These are phyloP conservation scores for Aureobasidium zeae DNA, from an alignment of 2,329 filamentous ascomycete genomes.

Conservation along the genomic window DNA sequence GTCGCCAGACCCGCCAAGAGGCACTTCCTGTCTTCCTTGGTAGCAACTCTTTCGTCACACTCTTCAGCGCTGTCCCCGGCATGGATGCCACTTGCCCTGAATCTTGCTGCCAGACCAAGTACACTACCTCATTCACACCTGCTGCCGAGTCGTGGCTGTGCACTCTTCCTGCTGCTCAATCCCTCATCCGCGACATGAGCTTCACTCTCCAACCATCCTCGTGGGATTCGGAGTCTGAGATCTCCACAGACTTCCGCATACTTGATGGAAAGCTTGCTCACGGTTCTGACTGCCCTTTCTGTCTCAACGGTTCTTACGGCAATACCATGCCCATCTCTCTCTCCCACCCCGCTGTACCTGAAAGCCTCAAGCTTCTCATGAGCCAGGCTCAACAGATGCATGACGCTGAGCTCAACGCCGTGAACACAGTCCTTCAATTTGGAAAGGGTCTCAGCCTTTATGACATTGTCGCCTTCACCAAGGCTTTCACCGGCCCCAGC, in stretches of 20 bases:
- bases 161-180: conserved; percentile 1
- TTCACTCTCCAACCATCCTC: conserved; percentile 13
- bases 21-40: conserved; percentile 17
- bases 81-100: conserved; percentile 11
- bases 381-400: conserved; percentile 9
- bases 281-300: conserved; percentile 13
- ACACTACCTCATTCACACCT: conserved; percentile 12
- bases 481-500: conserved; percentile 6
- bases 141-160: conserved; percentile 11
- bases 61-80: conserved; percentile 10
- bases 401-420: conserved; percentile 7
- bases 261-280: conserved; percentile 10
- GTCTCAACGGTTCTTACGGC: conserved; percentile 9
- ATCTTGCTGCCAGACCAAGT: conserved; percentile 10
- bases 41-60: conserved; percentile 13
- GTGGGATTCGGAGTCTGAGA: conserved; percentile 2
- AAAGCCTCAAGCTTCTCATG: conserved; percentile 8
- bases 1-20: conserved; percentile 18
- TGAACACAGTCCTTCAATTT: conserved; percentile 4
- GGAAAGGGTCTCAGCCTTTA: conserved; percentile 9
- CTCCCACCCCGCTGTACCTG: conserved; percentile 6
- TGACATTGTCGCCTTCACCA: conserved; percentile 8
- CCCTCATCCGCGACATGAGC: conserved; percentile 14
- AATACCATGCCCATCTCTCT: conserved; percentile 4
- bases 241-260: conserved; percentile 13